Evolutionary conservation across 2,329 filamentous ascomycete genomes (phyloP), one percentile per base, ranked within the genome.

Genomic region (Calonectria pteridis): DNA sequence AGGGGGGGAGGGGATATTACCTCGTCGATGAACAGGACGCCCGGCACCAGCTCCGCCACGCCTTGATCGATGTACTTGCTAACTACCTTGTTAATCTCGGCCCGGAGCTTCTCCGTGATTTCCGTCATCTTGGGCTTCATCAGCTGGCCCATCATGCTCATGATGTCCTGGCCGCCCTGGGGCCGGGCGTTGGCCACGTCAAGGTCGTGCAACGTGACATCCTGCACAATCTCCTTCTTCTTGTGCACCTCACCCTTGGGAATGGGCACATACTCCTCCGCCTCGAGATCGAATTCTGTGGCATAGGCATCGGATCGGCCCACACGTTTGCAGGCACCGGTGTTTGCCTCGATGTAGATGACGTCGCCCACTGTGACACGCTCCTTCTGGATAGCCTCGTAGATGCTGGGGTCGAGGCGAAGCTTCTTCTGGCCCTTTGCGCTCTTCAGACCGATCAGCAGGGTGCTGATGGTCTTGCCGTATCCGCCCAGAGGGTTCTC

Each of bases 81-180:
- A 78, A 99, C 97, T 35, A 99, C 96, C 88, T 98, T 98, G 91
- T 99, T 98, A 88, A 99, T 98, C 87, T 99, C 97, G 70, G 91
- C 89, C 74, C 97, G 92, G 82, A 99, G 88, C 88, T 99, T 99
- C 86, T 99, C 97, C 35, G 97, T 99, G 82, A 99, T 98, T 85
- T 99, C 97, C 7, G 97, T 99, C 93, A 98, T 98, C 89, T 97
- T 97, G 75, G 97, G 97, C 90, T 98, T 98, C 95, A 98, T 98
- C 82, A 99, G 88, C 86, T 99, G 97, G 81, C 97, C 97, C 96
- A 99, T 98, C 97, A 99, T 98, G 88, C 96, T 98, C 96, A 99
- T 98, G 78, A 99, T 98, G 85, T 99, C 97, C 88, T 99, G 97
- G 55, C 97, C 97, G 67, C 97, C 97, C 87, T 98, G 95, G 6